Base-by-base conservation (phyloP, 2,329 filamentous ascomycete species). In the Fusarium tricinctum region DNA sequence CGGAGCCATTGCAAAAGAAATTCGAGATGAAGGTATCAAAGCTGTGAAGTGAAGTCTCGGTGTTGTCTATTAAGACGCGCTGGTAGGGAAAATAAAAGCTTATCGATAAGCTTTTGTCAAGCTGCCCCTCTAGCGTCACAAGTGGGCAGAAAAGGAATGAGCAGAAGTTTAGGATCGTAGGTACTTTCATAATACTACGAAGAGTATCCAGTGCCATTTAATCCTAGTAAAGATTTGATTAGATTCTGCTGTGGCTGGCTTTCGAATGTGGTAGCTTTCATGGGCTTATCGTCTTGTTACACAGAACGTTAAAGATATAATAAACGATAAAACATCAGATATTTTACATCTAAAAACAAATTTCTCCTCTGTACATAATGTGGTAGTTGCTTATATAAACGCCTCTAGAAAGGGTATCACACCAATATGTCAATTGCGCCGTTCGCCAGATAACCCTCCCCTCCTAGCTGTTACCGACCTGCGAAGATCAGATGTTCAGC, bases 31-130 rank as follows among this genome's bases (percentile, higher is more conserved):
- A 49, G 10, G 14, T 43, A 45, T 38, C 32, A 44, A 42, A 40
- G 46, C 50, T 55, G 56, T 46, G 55, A 48, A 19, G 35, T 19
- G 35, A 38, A 38, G 53, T 33, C 26, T 30, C 42, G 44, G 40
- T 44, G 22, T 33, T 62, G 40, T 32, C 28, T 50, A 50, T 26
- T 15, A 8, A 42, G 52, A 65, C 51, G 51, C 40, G 57, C 46
- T 22, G 44, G n/a, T 15, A 44, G 47, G 59, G 46, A 72, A 71
- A 73, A 62, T 69, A 68, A 71, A 68, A 65, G 70, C 66, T 75
- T 75, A 75, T 75, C 73, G 73, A 75, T 75, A 75, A 74, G 72
- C 58, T 19, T 33, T 38, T 17, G 17, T 38, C 7, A n/a, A 38
- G 8, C 35, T 38, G 17, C 35, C 35, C n/a, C 35, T 38, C 35